These are phyloP conservation scores for Solanum corneliomulleri DNA, from an alignment of 257 asterid species.

Conservation along the genomic window DNA sequence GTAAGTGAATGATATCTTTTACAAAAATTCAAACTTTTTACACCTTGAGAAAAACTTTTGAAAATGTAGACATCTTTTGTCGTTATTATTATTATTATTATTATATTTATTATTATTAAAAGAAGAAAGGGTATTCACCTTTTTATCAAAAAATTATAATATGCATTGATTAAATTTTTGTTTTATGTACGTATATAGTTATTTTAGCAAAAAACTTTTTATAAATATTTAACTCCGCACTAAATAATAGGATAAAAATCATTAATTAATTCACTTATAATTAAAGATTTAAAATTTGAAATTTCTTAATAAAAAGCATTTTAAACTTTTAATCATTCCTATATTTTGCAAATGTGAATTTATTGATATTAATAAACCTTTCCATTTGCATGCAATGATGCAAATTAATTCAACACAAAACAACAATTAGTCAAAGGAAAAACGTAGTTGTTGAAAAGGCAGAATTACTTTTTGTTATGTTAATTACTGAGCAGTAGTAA, in stretches of 20 bases:
- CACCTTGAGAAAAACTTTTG: not conserved
- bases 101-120: no score
- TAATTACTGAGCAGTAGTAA: not conserved
- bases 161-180: no score
- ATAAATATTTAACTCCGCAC: not conserved
- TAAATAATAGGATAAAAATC: no score
- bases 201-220: no score
- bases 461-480: not conserved
- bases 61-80: not conserved
- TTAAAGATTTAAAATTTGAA: not conserved
- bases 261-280: not conserved
- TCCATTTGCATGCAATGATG: not conserved
- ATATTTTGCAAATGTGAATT: not conserved
- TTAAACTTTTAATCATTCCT: not conserved
- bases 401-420: not conserved
- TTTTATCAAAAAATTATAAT: no score
- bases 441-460: not conserved
- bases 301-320: not conserved
- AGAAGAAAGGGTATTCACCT: no score
- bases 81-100: no score
- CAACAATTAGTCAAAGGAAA: not conserved
- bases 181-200: no score
- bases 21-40: not conserved
- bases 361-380: not conserved
- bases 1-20: not conserved